phyloP scores from a whole-genome alignment of 305 asterid species.

The Euphrasia arctica region DNA sequence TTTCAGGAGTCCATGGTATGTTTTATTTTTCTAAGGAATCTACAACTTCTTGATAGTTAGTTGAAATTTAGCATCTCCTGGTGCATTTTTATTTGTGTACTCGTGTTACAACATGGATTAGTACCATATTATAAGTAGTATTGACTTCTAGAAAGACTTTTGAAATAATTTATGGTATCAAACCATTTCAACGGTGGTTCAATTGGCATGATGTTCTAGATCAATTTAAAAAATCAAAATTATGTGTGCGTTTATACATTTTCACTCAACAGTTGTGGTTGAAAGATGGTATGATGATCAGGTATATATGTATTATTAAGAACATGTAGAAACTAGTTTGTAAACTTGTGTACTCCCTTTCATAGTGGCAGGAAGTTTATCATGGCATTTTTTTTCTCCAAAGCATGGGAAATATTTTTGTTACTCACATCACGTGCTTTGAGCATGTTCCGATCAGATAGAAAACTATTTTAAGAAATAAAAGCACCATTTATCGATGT shows the following conservation, averaged over 20 bases:
- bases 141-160: constrained; percentile 8
- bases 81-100: constrained; percentile 9
- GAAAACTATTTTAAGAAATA: not conserved
- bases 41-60: constrained; percentile 2
- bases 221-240: not conserved
- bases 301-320: no score
- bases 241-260: not conserved
- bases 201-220: not conserved
- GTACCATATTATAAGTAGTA: constrained; percentile 12
- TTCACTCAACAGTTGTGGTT: not conserved
- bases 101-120: constrained; percentile 2
- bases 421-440: constrained; percentile 4
- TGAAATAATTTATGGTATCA: constrained; percentile 10
- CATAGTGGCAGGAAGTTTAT: not conserved
- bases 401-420: not conserved
- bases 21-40: not conserved
- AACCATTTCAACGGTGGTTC: not conserved
- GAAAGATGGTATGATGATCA: not conserved
- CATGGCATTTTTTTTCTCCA: not conserved
- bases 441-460: not conserved
- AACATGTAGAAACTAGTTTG: no score
- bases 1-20: constrained; percentile 74
- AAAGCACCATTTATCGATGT: no score
- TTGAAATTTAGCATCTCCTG: constrained; percentile 15
- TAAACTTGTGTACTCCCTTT: not conserved